phyloP scores from a whole-genome alignment of 352 stramenopile species.

The Phytopythium sindhum region DNA sequence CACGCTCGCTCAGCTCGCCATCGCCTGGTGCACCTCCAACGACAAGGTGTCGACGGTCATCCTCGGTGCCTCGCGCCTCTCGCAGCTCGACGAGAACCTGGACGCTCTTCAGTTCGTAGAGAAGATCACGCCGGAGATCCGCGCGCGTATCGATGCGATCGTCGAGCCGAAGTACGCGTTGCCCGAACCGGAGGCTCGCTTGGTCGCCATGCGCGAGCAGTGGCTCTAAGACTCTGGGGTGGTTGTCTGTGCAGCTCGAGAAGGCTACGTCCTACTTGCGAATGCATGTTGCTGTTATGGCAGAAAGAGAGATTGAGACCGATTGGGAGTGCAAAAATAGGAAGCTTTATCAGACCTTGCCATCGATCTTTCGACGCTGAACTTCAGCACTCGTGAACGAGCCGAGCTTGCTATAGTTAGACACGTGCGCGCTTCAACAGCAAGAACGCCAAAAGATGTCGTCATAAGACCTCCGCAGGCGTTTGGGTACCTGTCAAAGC shows the following conservation, averaged over 20 bases:
- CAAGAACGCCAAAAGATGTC: not conserved
- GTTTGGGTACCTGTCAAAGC: not conserved
- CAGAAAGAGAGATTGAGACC: not conserved
- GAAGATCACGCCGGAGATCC: slow-evolving; percentile 63
- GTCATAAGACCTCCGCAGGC: slow-evolving; percentile 1
- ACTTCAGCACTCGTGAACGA: not conserved
- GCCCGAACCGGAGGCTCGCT: slow-evolving; percentile 13
- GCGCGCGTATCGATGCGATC: slow-evolving; percentile 59
- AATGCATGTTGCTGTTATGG: not conserved
- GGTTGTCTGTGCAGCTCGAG: not conserved
- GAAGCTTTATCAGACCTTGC: not conserved
- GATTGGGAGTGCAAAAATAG: not conserved
- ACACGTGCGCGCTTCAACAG: not conserved
- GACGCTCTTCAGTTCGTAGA: slow-evolving; percentile 40
- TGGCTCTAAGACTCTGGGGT: slow-evolving; percentile 19
- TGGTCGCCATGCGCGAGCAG: slow-evolving; percentile 23
- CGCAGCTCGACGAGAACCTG: slow-evolving; percentile 67
- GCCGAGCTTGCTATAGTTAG: not conserved
- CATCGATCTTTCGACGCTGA: not conserved
- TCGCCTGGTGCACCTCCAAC: slow-evolving; percentile 51
- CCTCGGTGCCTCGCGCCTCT: slow-evolving; percentile 41
- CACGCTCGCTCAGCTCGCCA: slow-evolving; percentile 41
- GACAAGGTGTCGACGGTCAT: slow-evolving; percentile 53
- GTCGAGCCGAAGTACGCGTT: slow-evolving; percentile 36
- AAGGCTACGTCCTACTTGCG: too few relatives aligned